Evolutionary conservation across 2,329 filamentous ascomycete species (phyloP).

Genomic region (Clonostachys byssicola): DNA sequence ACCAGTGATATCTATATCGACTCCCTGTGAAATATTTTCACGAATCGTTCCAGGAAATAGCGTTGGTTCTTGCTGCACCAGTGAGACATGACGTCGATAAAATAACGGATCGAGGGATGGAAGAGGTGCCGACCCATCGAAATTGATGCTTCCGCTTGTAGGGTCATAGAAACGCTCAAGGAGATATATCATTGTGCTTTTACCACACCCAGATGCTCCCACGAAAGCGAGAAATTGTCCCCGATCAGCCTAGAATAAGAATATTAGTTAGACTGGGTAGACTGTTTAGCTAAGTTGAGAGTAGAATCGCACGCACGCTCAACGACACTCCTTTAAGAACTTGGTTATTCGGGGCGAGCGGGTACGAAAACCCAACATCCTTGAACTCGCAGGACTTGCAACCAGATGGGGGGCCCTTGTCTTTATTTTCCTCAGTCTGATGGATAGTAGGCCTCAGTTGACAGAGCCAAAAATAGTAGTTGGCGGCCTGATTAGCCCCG

Average conservation of each 20-base stretch:
- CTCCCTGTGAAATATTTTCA: constrained; percentile 76
- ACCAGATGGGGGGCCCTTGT: constrained; percentile 11
- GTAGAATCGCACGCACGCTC: constrained; percentile 15
- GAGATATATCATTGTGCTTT: constrained; percentile 89
- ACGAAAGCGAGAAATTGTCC: constrained; percentile 93
- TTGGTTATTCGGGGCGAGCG: constrained; percentile 20
- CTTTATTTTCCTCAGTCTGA: constrained; percentile 16
- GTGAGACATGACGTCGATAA: constrained; percentile 85
- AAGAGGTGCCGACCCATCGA: constrained; percentile 78
- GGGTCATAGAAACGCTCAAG: constrained; percentile 94
- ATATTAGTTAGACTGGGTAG: no score
- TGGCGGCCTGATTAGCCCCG: constrained; percentile 27
- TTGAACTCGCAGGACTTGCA: constrained; percentile 22
- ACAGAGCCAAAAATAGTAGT: constrained; percentile 27
- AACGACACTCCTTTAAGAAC: constrained; percentile 21
- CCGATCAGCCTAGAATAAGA: constrained; percentile 32
- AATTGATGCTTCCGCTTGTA: constrained; percentile 69
- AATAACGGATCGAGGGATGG: constrained; percentile 79
- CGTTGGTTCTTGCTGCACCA: constrained; percentile 91
- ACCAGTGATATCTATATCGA: constrained; percentile 46
- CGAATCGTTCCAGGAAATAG: constrained; percentile 88
- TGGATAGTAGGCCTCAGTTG: constrained; percentile 14
- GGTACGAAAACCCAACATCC: constrained; percentile 48
- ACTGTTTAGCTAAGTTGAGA: no score
- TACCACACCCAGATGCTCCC: constrained; percentile 89